Evolutionary conservation across 257 asterid genomes (phyloP), one percentile per base, ranked within the genome.

Genomic region (Gynochthodes officinalis): DNA sequence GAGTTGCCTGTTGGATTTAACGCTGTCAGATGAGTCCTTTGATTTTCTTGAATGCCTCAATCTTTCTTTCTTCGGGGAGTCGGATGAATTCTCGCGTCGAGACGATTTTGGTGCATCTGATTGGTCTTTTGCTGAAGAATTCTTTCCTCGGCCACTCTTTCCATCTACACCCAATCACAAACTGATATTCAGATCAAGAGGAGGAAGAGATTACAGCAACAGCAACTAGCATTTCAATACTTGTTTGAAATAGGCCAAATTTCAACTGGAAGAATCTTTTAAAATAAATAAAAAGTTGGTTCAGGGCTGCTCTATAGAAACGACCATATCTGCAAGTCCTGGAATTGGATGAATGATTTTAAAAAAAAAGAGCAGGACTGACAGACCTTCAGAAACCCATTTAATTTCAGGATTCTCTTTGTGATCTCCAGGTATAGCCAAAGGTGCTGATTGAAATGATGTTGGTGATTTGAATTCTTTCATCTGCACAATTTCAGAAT

Each of bases 331-430:
- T n/a, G n/a, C n/a, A n/a, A n/a, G n/a, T n/a, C n/a, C n/a, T n/a
- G n/a, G n/a, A n/a, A n/a, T n/a, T n/a, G n/a, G n/a, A n/a, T n/a
- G n/a, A n/a, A 27, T 7, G 42, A 37, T 37, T 37, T 7, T 37
- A 37, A 15, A 19, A 25, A 18, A 57, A n/a, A n/a, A n/a, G n/a
- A 32, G 33, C 2, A 6, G 25, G 33, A 33, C 15, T 6, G 25
- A 70, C 65, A 23, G 65, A 92, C 98, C 98, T 92, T 88, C 95
- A 70, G 95, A 88, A 75, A 84, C 91, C 96, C 96, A 89, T 86
- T 92, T 84, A 69, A 88, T 73, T 77, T 88, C 92, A 64, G 89
- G 89, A 32, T 84, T 85, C 43, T 78, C 89, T 72, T 73, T 83
- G 39, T 63, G 63, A 37, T 82, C 89, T 49, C 78, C 82, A 3